Base-by-base conservation (phyloP, 164 flowering plant genomes). In the Paratinospora sagittata region DNA sequence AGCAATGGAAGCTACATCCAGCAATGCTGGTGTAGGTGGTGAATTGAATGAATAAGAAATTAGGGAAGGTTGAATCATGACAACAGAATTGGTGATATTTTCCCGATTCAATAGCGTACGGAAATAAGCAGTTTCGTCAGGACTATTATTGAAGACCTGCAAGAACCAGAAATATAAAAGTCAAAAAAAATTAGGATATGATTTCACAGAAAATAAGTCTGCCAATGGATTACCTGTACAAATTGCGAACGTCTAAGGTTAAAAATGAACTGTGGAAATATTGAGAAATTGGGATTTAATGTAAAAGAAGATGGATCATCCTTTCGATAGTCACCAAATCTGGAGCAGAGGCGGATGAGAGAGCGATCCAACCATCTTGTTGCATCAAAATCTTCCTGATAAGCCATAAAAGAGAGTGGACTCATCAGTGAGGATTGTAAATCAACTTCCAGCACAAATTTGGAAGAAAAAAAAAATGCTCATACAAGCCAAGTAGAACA, bases 101-200 rank as follows among this genome's bases (percentile, higher is more conserved):
- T n/a, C n/a, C n/a, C n/a, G n/a, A n/a, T n/a, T n/a, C n/a, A n/a
- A n/a, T n/a, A n/a, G n/a, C n/a, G n/a, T n/a, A n/a, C n/a, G n/a
- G n/a, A n/a, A n/a, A 78, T 92, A 92, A 66, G 99, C 99, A 2
- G 98, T 95, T 79, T 95, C 97, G 79, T 95, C 98, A 39, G 99
- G 99, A 81, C 99, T 95, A 78, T 95, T 95, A 76, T 95, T 95
- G 67, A 95, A 95, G 52, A 95, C 98, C 98, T 95, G 81, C 69
- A 65, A 70, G n/a, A 58, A 41, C 43, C 17, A 70, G 65, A 27
- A 24, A 30, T 5, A n/a, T 7, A 63, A 1, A 52, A 2, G 39
- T 70, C 10, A 33, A 33, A 63, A 76, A 17, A 14, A n/a, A 12
- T 57, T 61, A 70, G 58, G 58, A 52, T 16, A 19, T 17, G n/a